These are phyloP conservation scores for Auxenochlorella protothecoides DNA, from an alignment of 139 green algal genomes.

Conservation along the genomic window DNA sequence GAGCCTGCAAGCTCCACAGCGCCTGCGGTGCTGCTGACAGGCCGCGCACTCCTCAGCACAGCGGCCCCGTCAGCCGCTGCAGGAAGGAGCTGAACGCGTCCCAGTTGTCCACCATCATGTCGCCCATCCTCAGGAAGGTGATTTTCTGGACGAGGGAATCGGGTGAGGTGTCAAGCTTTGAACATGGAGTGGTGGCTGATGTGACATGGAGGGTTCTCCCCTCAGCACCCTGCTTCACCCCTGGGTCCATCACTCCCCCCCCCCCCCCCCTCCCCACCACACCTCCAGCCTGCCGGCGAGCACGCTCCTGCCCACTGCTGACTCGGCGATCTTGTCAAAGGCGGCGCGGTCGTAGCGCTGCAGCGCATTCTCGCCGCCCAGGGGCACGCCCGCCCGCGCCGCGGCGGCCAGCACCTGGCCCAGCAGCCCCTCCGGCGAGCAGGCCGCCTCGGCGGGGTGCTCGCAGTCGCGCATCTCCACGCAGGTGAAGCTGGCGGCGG, in stretches of 20 bases:
- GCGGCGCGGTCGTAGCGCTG: slow-evolving; percentile 89
- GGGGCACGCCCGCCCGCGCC: slow-evolving; percentile 51
- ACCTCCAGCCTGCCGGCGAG: slow-evolving; percentile 61
- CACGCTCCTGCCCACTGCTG: slow-evolving; percentile 70
- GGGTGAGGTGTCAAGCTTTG: neutral
- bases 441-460: slow-evolving; percentile 80
- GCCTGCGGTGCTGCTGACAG: too few species aligned
- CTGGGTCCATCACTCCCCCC: neutral
- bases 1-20: too few species aligned
- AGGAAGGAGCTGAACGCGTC: neutral
- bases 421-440: slow-evolving; percentile 79
- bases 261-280: neutral
- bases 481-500: slow-evolving; percentile 88
- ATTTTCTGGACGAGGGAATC: slow-evolving; percentile 41
- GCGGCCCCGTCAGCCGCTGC: too few species aligned
- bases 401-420: slow-evolving; percentile 67
- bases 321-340: slow-evolving; percentile 84
- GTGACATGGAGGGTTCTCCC: neutral
- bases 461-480: slow-evolving; percentile 98
- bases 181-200: neutral
- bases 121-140: slow-evolving; percentile 90
- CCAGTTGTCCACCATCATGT: slow-evolving; percentile 60
- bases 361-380: slow-evolving; percentile 93
- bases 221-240: neutral
- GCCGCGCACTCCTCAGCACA: too few species aligned